Conservation (phyloP, 23 red algal genomes). For the Gracilaria gracilis region DNA sequence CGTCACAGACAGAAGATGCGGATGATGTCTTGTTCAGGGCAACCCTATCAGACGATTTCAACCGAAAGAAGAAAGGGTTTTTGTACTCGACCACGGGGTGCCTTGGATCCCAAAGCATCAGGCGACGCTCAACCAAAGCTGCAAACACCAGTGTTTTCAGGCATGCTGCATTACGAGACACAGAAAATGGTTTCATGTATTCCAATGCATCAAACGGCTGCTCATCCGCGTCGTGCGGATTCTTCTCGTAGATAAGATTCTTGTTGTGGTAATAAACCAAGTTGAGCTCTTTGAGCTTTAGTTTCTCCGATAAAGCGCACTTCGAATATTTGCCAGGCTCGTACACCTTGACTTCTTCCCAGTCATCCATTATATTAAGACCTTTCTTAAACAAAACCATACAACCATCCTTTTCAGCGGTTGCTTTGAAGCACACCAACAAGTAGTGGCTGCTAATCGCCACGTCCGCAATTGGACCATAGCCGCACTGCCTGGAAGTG, state of each 20-base stretch:
- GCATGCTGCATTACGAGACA: constrained; percentile 3
- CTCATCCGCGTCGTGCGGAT: background rate
- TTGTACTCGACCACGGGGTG: background rate
- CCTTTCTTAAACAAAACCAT: constrained; percentile 1
- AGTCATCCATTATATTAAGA: constrained; percentile 13
- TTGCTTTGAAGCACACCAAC: constrained; percentile 10
- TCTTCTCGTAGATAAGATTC: constrained; percentile 23
- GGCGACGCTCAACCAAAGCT: background rate
- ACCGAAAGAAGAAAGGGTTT: background rate
- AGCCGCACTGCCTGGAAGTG: background rate
- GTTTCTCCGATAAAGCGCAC: constrained; percentile 20
- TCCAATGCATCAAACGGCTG: background rate
- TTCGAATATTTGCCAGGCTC: constrained; percentile 14
- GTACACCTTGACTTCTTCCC: constrained; percentile 5
- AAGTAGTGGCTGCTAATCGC: constrained; percentile 11
- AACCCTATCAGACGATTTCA: background rate
- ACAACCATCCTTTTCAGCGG: constrained; percentile 4
- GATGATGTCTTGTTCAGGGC: constrained; percentile 23
- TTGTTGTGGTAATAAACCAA: constrained; percentile 7
- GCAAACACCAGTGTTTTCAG: constrained; percentile 5
- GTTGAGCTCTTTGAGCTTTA: constrained; percentile 35
- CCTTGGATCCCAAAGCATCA: constrained; percentile 29
- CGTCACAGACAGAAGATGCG: background rate
- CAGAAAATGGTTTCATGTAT: constrained; percentile 3
- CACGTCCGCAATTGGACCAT: constrained; percentile 7